Evolutionary conservation across 2,329 filamentous ascomycete genomes (phyloP).

Genomic region (Paecilomyces sp.): DNA sequence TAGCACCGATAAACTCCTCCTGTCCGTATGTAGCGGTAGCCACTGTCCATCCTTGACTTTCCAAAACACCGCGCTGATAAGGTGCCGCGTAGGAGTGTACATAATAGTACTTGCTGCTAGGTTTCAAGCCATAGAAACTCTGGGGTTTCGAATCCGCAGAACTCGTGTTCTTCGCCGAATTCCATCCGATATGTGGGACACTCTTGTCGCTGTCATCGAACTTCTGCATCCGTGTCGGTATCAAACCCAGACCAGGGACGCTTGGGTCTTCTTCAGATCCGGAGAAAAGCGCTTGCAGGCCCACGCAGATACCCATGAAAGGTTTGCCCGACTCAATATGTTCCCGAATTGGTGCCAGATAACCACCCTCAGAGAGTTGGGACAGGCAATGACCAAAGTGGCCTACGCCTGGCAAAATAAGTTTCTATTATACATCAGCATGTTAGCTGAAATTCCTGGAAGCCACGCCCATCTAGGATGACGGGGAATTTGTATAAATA

Average conservation of each 20-base stretch:
- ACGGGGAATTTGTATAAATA: conserved; percentile 35
- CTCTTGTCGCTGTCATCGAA: conserved; percentile 75
- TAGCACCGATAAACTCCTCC: conserved; percentile 85
- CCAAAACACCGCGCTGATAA: conserved; percentile 66
- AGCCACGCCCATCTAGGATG: background rate
- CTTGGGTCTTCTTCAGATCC: conserved; percentile 71
- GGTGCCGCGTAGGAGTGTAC: conserved; percentile 89
- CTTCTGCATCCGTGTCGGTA: conserved; percentile 63
- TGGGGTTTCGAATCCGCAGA: conserved; percentile 36
- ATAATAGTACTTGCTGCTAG: conserved; percentile 94
- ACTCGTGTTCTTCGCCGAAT: conserved; percentile 61
- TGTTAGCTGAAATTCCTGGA: background rate
- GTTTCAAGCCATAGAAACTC: conserved; percentile 69
- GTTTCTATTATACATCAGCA: conserved; percentile 53
- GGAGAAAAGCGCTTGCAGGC: conserved; percentile 81
- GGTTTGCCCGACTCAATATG: conserved; percentile 90
- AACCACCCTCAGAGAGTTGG: conserved; percentile 75
- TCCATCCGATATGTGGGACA: conserved; percentile 99
- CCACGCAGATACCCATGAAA: conserved; percentile 97
- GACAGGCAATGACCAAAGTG: conserved; percentile 95
- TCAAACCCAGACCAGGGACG: conserved; percentile 67
- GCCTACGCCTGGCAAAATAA: conserved; percentile 92
- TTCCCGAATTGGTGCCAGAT: conserved; percentile 69
- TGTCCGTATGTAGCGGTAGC: conserved; percentile 81
- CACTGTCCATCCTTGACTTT: conserved; percentile 81